These are phyloP conservation scores for Cercospora citrullina DNA, from an alignment of 2,329 filamentous ascomycete genomes.

Conservation along the genomic window DNA sequence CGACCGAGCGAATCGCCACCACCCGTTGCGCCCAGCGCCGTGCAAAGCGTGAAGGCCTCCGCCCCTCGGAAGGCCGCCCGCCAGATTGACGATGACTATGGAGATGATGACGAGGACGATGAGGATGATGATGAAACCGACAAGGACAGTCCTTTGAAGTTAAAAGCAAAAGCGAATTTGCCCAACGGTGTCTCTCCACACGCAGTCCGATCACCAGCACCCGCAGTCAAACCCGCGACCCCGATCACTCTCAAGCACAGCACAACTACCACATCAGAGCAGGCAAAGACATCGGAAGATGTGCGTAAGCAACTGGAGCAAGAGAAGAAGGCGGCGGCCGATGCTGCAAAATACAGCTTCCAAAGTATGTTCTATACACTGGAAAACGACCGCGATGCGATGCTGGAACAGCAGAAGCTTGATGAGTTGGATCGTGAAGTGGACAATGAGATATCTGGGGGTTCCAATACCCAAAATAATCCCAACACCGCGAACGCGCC, in stretches of 20 bases:
- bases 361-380: conserved; percentile 93
- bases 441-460: conserved; percentile 85
- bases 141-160: conserved; percentile 51
- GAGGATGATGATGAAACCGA: conserved; percentile 49
- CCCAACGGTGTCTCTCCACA: conserved; percentile 62
- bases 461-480: conserved; percentile 50
- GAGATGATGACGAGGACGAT: conserved; percentile 70
- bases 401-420: conserved; percentile 95
- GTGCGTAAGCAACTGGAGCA: conserved; percentile 91
- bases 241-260: conserved; percentile 50
- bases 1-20: conserved; percentile 14
- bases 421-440: conserved; percentile 96
- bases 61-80: conserved; percentile 68
- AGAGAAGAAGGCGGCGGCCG: conserved; percentile 85
- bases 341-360: conserved; percentile 85
- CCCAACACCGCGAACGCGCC: conserved; percentile 52
- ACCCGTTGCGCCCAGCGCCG: conserved; percentile 19
- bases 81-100: conserved; percentile 80
- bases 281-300: conserved; percentile 75
- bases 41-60: conserved; percentile 48
- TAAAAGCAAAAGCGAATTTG: conserved; percentile 56
- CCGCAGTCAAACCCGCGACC: conserved; percentile 60
- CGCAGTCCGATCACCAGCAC: conserved; percentile 67
- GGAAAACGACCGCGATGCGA: conserved; percentile 91
- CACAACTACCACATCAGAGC: conserved; percentile 51